Conservation (phyloP, 1,284 basidiomycete genomes). For the Schizophyllum amplum region DNA sequence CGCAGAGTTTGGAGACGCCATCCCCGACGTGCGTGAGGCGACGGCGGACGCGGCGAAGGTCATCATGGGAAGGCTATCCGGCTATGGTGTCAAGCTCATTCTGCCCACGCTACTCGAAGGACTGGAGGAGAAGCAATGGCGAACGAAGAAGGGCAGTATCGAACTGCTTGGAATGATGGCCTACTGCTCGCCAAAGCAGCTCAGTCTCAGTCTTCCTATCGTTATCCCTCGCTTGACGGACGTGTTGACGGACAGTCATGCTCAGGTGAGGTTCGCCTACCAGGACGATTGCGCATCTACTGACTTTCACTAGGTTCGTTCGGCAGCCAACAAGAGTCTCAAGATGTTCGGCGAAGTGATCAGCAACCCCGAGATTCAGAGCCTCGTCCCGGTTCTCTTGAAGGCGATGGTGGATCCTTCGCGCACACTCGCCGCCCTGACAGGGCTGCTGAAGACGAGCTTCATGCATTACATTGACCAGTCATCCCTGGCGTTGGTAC, state of each 20-base stretch:
- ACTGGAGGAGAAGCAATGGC: slow-evolving; percentile 98
- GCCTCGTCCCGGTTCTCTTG: slow-evolving; percentile 85
- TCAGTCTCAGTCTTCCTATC: slow-evolving; percentile 92
- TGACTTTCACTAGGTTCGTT: slow-evolving; percentile 58
- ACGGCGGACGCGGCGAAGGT: slow-evolving; percentile 89
- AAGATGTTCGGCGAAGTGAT: slow-evolving; percentile 98
- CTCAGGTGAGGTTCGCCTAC: slow-evolving; percentile 50
- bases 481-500: slow-evolving; percentile 90
- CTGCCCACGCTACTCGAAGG: slow-evolving; percentile 87
- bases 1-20: slow-evolving; percentile 84
- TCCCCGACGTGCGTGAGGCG: slow-evolving; percentile 88
- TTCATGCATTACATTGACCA: slow-evolving; percentile 99
- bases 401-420: slow-evolving; percentile 96
- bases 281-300: too few species aligned
- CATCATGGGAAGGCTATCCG: slow-evolving; percentile 94
- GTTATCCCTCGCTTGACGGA: slow-evolving; percentile 94
- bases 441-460: slow-evolving; percentile 83
- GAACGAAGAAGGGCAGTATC: slow-evolving; percentile 96
- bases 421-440: slow-evolving; percentile 83
- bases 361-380: slow-evolving; percentile 91
- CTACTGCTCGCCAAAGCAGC: slow-evolving; percentile 93
- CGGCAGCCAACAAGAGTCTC: slow-evolving; percentile 90
- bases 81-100: slow-evolving; percentile 93
- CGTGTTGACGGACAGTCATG: slow-evolving; percentile 95
- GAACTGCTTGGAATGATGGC: slow-evolving; percentile 99